Evolutionary conservation across 2,329 filamentous ascomycete species (phyloP).

Genomic region (Calonectria leucothoes): DNA sequence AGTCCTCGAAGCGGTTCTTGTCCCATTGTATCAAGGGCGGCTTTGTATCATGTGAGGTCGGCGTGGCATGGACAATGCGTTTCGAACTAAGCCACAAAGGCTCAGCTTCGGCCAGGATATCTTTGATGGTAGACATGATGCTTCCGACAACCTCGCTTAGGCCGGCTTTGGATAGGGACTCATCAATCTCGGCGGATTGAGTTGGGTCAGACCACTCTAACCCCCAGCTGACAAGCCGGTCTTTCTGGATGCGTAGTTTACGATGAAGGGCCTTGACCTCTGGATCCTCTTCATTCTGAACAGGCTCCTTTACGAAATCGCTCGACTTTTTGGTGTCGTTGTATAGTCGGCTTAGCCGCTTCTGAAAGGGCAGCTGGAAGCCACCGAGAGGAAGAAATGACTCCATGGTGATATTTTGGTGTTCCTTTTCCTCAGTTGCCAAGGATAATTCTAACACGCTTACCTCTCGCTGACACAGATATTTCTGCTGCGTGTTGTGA

Average conservation of each 20-base stretch:
- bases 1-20: constrained; percentile 78
- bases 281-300: constrained; percentile 72
- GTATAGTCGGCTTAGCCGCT: constrained; percentile 78
- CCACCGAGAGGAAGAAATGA: constrained; percentile 63
- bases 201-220: constrained; percentile 83
- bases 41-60: constrained; percentile 64
- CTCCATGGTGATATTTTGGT: constrained; percentile 54
- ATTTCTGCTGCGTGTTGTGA: constrained; percentile 17
- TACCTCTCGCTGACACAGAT: background rate
- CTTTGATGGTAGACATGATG: constrained; percentile 84
- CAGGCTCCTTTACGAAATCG: constrained; percentile 76
- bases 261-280: constrained; percentile 79
- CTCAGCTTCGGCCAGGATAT: constrained; percentile 81
- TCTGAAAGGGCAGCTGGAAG: constrained; percentile 69
- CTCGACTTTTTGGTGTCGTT: constrained; percentile 84
- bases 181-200: constrained; percentile 77
- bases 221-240: constrained; percentile 82
- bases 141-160: constrained; percentile 82
- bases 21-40: constrained; percentile 72
- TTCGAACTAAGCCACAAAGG: constrained; percentile 75
- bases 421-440: background rate
- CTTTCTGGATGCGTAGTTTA: constrained; percentile 83
- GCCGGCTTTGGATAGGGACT: constrained; percentile 77
- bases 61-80: constrained; percentile 52
- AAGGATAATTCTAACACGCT: background rate